phyloP scores from a whole-genome alignment of 352 stramenopile species.

The Phytophthora agathidicida region DNA sequence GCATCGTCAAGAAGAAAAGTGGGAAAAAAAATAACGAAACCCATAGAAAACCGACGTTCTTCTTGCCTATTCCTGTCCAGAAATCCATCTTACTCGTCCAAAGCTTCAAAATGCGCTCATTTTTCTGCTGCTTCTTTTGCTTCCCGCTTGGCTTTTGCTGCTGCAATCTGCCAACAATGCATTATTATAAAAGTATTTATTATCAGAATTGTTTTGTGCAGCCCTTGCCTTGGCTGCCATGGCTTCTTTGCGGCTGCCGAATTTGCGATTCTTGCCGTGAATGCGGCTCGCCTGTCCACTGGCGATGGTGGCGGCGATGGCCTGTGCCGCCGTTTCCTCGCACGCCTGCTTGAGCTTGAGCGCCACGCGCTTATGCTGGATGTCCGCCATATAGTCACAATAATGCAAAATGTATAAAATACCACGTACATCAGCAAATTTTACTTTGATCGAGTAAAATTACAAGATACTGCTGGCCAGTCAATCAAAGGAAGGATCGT shows the following conservation, averaged over 20 bases:
- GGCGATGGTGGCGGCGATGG: slow-evolving; percentile 71
- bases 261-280: slow-evolving; percentile 89
- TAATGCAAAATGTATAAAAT: neutral
- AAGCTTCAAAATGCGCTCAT: neutral
- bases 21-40: slow-evolving; percentile 11
- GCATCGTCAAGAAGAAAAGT: neutral
- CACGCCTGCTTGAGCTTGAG: slow-evolving; percentile 80
- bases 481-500: slow-evolving; percentile 15
- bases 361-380: slow-evolving; percentile 71
- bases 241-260: slow-evolving; percentile 78
- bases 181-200: too few species aligned
- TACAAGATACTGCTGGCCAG: too few species aligned
- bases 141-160: slow-evolving; percentile 79
- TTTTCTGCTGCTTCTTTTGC: slow-evolving; percentile 35
- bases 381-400: slow-evolving; percentile 50
- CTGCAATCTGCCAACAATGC: slow-evolving; percentile 61
- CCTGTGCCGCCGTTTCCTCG: slow-evolving; percentile 82
- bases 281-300: slow-evolving; percentile 75
- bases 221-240: slow-evolving; percentile 74
- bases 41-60: slow-evolving; percentile 22
- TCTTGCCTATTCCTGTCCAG: slow-evolving; percentile 16
- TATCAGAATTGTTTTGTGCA: neutral
- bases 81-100: too few species aligned
- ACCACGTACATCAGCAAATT: too few species aligned
- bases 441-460: too few species aligned